Percentiles rank a stretch among this genome's conserved stretches.
phyloP scores from a whole-genome alignment of 1,284 basidiomycete species.

The Boletus semigastroideus region DNA sequence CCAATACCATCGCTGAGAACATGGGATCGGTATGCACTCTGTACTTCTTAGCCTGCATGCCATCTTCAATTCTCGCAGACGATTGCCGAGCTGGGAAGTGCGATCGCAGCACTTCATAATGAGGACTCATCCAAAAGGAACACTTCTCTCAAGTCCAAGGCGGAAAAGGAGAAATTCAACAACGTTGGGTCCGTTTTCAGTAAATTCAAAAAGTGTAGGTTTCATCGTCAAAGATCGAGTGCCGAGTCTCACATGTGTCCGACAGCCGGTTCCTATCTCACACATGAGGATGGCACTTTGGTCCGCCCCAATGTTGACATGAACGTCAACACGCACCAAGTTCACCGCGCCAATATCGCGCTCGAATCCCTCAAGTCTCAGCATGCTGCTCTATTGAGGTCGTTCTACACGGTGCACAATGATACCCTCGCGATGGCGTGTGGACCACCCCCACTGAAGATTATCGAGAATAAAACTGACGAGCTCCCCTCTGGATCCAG shows the following conservation, averaged over 20 bases:
- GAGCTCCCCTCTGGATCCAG: slow-evolving; percentile 29
- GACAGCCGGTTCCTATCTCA: slow-evolving; percentile 20
- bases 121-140: slow-evolving; percentile 33
- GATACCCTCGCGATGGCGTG: slow-evolving; percentile 40
- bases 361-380: slow-evolving; percentile 60
- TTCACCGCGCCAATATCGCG: slow-evolving; percentile 44
- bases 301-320: slow-evolving; percentile 18
- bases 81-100: slow-evolving; percentile 44
- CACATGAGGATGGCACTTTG: slow-evolving; percentile 27
- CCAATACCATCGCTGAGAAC: slow-evolving; percentile 55
- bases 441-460: slow-evolving; percentile 45
- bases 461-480: slow-evolving; percentile 50
- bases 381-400: slow-evolving; percentile 50
- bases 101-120: slow-evolving; percentile 37
- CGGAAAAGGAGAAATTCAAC: slow-evolving; percentile 48
- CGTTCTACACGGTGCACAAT: slow-evolving; percentile 39
- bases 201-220: slow-evolving; percentile 57
- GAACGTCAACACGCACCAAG: slow-evolving; percentile 12
- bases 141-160: slow-evolving; percentile 38
- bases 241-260: neutral
- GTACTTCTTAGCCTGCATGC: slow-evolving; percentile 2
- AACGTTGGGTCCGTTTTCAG: slow-evolving; percentile 44
- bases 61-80: slow-evolving; percentile 31
- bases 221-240: neutral
- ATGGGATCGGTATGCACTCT: slow-evolving; percentile 54